phyloP scores from a whole-genome alignment of 495 filamentous ascomycete species.

The Delitschia confertaspora region DNA sequence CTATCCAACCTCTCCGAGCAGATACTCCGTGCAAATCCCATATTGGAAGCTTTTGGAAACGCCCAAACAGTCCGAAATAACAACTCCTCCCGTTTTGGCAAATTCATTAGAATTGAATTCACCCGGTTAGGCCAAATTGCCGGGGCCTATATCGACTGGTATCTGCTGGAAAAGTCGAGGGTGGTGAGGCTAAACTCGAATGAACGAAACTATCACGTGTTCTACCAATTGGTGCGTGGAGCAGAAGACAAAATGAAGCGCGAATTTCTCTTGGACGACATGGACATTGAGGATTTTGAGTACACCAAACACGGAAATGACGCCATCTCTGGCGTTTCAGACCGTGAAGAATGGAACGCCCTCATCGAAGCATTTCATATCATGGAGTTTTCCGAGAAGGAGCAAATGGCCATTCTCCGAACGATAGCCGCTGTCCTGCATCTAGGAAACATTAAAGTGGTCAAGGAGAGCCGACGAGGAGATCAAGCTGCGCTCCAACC shows the following conservation, averaged over 20 bases:
- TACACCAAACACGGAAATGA: slow-evolving; percentile 90
- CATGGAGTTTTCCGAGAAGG: slow-evolving; percentile 86
- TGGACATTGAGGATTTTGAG: slow-evolving; percentile 75
- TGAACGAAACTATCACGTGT: slow-evolving; percentile 95
- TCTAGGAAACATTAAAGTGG: slow-evolving; percentile 81
- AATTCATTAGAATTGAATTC: slow-evolving; percentile 98
- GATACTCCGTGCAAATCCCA: slow-evolving; percentile 93
- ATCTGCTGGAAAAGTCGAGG: slow-evolving; percentile 90
- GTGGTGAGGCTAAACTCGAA: slow-evolving; percentile 79
- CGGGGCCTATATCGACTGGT: slow-evolving; percentile 98
- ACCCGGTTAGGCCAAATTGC: slow-evolving; percentile 82
- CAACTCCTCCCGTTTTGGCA: slow-evolving; percentile 97
- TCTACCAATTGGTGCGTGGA: slow-evolving; percentile 89
- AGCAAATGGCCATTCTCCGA: slow-evolving; percentile 72
- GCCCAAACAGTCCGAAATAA: slow-evolving; percentile 97
- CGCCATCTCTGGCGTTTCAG: slow-evolving; percentile 81
- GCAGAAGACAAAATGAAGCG: slow-evolving; percentile 63
- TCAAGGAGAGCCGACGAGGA: slow-evolving; percentile 77
- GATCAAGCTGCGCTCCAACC: slow-evolving; percentile 80
- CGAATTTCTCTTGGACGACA: slow-evolving; percentile 61
- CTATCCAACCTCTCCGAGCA: slow-evolving; percentile 91
- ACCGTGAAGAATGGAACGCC: slow-evolving; percentile 79
- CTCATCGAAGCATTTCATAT: slow-evolving; percentile 88
- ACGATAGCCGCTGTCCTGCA: slow-evolving; percentile 89
- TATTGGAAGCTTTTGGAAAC: slow-evolving; percentile 96